Evolutionary conservation across 768 basidiomycete genomes (phyloP), one percentile per base, ranked within the genome.

Genomic region (Hebeloma cylindrosporum): DNA sequence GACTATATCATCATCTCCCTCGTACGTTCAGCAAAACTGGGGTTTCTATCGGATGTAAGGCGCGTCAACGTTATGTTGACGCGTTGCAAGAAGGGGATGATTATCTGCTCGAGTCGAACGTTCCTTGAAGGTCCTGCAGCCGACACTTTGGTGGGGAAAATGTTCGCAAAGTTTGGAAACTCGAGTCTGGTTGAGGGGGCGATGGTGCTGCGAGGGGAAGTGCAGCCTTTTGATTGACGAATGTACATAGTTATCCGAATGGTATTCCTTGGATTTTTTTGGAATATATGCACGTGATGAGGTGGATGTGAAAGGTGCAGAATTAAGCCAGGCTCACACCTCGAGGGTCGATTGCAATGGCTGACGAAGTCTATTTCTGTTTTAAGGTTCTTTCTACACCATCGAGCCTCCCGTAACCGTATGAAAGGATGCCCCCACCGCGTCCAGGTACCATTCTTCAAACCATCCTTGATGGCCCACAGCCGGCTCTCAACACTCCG

Each of bases 31-130:
- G 64, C 63, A 25, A 73, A 70, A 3, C 66, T 84, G 20, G 88
- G 88, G 0, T 89, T 89, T 54, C 62, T 89, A 43, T 48, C 57
- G 5, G 78, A 81, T 42, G 16, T 57, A 21, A 69, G 82, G n/a
- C 74, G 87, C 5, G 73, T 79, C 23, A 88, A 88, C 64, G 87
- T 88, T 41, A 86, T 88, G 85, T 71, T 88, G 17, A 80, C 79
- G 3, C 71, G 86, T 18, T 85, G 82, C 68, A 80, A 83, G 61
- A 73, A 64, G 40, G 77, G 75, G n/a, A 82, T 88, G 82, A 66
- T 75, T 32, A 80, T 88, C 43, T 75, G 75, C 51, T 72, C 80
- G 7, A 82, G 64, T 54, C 71, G 71, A 31, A 53, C 52, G 13
- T 88, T 87, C 49, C 62, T 88, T 7, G 58, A 68, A 17, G 67